These are phyloP conservation scores for Vitis hybrid DNA, from an alignment of 177 flowering plant species.

Conservation along the genomic window DNA sequence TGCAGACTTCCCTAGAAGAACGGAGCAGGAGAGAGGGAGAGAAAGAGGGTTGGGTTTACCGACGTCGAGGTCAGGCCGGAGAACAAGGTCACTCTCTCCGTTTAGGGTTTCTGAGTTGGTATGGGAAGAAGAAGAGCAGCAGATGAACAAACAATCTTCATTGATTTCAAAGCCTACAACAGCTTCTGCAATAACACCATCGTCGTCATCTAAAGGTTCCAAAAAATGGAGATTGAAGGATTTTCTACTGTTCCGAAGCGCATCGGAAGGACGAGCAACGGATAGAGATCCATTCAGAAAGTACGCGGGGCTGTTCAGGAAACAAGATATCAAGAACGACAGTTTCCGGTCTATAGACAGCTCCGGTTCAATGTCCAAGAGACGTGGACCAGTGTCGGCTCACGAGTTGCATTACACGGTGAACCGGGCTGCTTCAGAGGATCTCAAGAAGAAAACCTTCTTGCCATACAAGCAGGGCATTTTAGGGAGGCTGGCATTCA, in stretches of 20 bases:
- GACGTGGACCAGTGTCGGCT: slow-evolving; percentile 62
- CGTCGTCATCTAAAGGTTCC: slow-evolving; percentile 24
- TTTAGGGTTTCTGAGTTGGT: slow-evolving; percentile 29
- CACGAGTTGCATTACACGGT: slow-evolving; percentile 76
- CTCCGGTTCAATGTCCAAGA: slow-evolving; percentile 29
- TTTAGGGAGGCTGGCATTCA: slow-evolving; percentile 63
- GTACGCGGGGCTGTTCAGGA: slow-evolving; percentile 35
- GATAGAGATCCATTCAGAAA: slow-evolving; percentile 60
- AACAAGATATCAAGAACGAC: slow-evolving; percentile 34
- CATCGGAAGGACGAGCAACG: slow-evolving; percentile 70
- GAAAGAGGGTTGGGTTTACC: slow-evolving; percentile 16
- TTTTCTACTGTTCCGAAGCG: slow-evolving; percentile 63
- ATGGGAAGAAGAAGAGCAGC: slow-evolving; percentile 33
- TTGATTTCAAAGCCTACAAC: slow-evolving; percentile 14
- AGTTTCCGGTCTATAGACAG: slow-evolving; percentile 49
- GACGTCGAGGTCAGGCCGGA: slow-evolving; percentile 27
- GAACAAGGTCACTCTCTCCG: slow-evolving; percentile 67
- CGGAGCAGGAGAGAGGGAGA: slow-evolving; percentile 39
- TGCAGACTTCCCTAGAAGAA: slow-evolving; percentile 21
- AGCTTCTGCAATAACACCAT: slow-evolving; percentile 4
- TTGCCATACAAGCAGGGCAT: slow-evolving; percentile 86
- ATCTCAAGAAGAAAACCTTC: slow-evolving; percentile 75
- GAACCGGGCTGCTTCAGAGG: slow-evolving; percentile 75
- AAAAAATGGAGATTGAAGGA: slow-evolving; percentile 65
- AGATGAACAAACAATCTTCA: slow-evolving; percentile 6